phyloP scores from a whole-genome alignment of 352 stramenopile species.

The Phytophthora boehmeriae region DNA sequence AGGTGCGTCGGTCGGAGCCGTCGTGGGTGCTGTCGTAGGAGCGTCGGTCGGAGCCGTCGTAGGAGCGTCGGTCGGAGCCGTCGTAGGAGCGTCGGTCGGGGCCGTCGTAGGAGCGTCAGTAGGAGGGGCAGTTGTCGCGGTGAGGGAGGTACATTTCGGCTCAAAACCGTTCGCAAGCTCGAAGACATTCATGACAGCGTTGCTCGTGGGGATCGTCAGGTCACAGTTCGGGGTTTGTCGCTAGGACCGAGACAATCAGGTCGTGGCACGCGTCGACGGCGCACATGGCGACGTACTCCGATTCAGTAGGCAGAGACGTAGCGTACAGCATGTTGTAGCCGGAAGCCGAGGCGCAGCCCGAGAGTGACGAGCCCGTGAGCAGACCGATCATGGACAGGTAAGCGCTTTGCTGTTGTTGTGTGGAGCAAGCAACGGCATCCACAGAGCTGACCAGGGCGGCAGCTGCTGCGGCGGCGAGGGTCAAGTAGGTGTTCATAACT shows the following conservation, averaged over 20 bases:
- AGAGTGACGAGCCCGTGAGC: constrained; percentile 22
- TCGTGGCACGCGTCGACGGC: constrained; percentile 27
- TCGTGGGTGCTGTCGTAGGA: constrained; percentile 4
- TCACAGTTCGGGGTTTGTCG: constrained; percentile 45
- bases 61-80: constrained; percentile 1
- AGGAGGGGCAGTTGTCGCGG: constrained; percentile 13
- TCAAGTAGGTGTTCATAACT: constrained; percentile 33
- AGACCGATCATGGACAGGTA: constrained; percentile 35
- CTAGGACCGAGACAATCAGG: constrained; percentile 31
- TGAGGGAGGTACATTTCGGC: constrained; percentile 16
- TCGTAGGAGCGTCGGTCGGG: constrained; percentile 8
- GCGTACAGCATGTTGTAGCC: constrained; percentile 51
- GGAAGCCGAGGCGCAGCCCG: constrained; percentile 19
- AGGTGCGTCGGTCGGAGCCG: constrained; percentile 10
- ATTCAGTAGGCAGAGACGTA: constrained; percentile 25
- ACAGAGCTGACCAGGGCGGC: constrained; percentile 16
- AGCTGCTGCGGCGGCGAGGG: constrained; percentile 9
- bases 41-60: constrained; percentile 11
- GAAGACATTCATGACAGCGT: constrained; percentile 44
- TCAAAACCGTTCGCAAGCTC: constrained; percentile 31
- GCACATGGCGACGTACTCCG: constrained; percentile 40
- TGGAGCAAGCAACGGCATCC: constrained; percentile 19
- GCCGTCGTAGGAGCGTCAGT: constrained; percentile 15
- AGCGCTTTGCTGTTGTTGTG: constrained; percentile 14
- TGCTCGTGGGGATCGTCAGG: constrained; percentile 48